Evolutionary conservation across 805 yeast genomes (phyloP).

Genomic region (Saturnispora gosingensis): DNA sequence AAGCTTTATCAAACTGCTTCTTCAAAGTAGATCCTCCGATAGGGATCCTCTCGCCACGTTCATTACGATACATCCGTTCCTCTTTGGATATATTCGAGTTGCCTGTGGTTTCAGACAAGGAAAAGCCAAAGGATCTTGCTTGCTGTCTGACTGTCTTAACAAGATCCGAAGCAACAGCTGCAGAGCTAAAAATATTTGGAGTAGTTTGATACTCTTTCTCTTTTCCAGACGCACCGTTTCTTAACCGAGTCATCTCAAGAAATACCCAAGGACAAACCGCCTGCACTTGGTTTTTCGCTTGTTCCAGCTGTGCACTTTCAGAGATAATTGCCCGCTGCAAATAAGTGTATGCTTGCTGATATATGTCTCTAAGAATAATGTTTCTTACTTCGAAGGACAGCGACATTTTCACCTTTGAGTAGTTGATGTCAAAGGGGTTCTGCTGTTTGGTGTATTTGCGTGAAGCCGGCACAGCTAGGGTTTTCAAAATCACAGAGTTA

Average conservation of each 20-base stretch:
- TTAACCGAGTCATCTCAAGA: constrained; percentile 12
- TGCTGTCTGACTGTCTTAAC: constrained; percentile 13
- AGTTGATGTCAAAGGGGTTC: constrained; percentile 25
- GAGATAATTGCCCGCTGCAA: constrained; percentile 12
- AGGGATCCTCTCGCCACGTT: constrained; percentile 8
- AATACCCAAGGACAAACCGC: constrained; percentile 20
- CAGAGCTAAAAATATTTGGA: constrained; percentile 2
- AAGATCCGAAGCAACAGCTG: constrained; percentile 15
- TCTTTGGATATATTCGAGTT: background rate
- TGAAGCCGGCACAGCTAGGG: background rate
- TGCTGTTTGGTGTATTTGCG: constrained; percentile 9
- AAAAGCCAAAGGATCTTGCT: constrained; percentile 13
- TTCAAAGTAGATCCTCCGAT: constrained; percentile 6
- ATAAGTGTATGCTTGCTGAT: constrained; percentile 17
- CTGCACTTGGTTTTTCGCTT: constrained; percentile 11
- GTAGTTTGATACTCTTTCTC: background rate
- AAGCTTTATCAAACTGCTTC: background rate
- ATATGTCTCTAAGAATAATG: constrained; percentile 22
- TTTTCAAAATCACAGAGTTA: background rate
- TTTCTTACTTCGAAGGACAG: constrained; percentile 13
- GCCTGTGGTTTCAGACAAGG: background rate
- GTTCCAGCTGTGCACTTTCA: constrained; percentile 9
- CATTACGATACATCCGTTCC: constrained; percentile 1
- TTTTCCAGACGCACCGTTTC: constrained; percentile 4
- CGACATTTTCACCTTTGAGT: constrained; percentile 17